Base-by-base conservation (phyloP, 169 alveolate species). In the Hepatocystis sp. region DNA sequence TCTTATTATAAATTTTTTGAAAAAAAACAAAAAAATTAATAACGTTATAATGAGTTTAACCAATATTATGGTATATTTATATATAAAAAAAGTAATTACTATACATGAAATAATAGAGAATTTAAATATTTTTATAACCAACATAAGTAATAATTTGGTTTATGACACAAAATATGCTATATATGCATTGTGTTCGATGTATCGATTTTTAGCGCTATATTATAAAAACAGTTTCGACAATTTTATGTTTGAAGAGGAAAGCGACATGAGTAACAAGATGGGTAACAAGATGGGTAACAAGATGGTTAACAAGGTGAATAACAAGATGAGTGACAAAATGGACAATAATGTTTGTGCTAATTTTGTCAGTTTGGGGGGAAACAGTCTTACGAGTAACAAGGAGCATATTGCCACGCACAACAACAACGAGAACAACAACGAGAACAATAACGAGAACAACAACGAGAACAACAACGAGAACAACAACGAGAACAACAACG, bases 21-120 rank as follows among this genome's bases (percentile, higher is more conserved):
- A 27, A 53, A 49, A 28, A 13, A 27, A 27, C 36, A 49, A 40
- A 23, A 49, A 19, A 17, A 47, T 81, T n/a, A 56, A 49, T 21
- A 51, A 81, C 39, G 40, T 42, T 2, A 25, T 81, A 27, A 25
- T 81, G 23, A 51, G 65, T 11, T 5, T 63, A 19, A 25, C 67
- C n/a, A 81, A 81, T 17, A 56, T 81, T 15, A 63, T 81, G 67
- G 56, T 60, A 49, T 81, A 81, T 55, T 66, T 81, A 36, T 81
- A 81, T 56, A 81, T 81, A 61, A 81, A 52, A 32, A 63, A 81
- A 13, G 42, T 81, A 39, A 61, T 81, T 10, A 42, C 17, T 36
- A 66, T 81, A 15, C 4, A 81, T 28, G 84, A 81, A 23, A 63
- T 81, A 30, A 13, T 39, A 30, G 23, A 30, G 17, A 61, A 25